Evolutionary conservation across 768 basidiomycete genomes (phyloP).

Genomic region (Rhodotorula kratochvilovae): DNA sequence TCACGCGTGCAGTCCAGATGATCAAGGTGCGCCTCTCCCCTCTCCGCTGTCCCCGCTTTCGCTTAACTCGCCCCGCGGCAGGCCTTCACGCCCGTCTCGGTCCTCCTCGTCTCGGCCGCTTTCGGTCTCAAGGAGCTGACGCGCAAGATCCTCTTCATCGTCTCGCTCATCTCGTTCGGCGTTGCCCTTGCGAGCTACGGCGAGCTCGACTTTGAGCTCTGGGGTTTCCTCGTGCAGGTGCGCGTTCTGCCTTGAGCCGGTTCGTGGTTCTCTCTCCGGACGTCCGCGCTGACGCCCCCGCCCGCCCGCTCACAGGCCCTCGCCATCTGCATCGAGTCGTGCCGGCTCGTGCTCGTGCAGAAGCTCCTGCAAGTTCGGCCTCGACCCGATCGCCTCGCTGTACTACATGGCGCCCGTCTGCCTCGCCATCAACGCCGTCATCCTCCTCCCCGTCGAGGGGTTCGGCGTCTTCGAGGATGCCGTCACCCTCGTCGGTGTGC

Average conservation of each 20-base stretch:
- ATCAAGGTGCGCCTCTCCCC: conserved; percentile 55
- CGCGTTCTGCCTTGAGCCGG: too few relatives aligned
- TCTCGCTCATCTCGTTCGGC: conserved; percentile 80
- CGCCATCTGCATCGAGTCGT: conserved; percentile 70
- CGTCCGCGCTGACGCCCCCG: not conserved
- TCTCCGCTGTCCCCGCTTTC: too few relatives aligned
- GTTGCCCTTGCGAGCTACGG: conserved; percentile 84
- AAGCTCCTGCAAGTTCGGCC: conserved; percentile 90
- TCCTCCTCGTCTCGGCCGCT: conserved; percentile 84
- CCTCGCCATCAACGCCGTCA: conserved; percentile 72
- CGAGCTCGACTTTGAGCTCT: conserved; percentile 74
- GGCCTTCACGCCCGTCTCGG: conserved; percentile 86
- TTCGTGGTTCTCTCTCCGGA: too few relatives aligned
- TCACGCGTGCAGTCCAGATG: conserved; percentile 55
- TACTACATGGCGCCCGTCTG: conserved; percentile 55
- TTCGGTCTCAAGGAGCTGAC: conserved; percentile 77
- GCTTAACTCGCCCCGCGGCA: conserved; percentile 43
- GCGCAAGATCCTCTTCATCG: conserved; percentile 53
- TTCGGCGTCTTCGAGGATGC: conserved; percentile 74
- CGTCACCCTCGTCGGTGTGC: conserved; percentile 54
- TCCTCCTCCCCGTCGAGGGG: conserved; percentile 88
- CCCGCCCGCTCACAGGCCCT: conserved; percentile 6
- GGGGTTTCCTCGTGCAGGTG: conserved; percentile 78
- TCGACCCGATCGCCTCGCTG: conserved; percentile 46
- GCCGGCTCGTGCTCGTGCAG: conserved; percentile 92